Evolutionary conservation across 2,329 filamentous ascomycete species (phyloP).

Genomic region (Xylogone sp.): DNA sequence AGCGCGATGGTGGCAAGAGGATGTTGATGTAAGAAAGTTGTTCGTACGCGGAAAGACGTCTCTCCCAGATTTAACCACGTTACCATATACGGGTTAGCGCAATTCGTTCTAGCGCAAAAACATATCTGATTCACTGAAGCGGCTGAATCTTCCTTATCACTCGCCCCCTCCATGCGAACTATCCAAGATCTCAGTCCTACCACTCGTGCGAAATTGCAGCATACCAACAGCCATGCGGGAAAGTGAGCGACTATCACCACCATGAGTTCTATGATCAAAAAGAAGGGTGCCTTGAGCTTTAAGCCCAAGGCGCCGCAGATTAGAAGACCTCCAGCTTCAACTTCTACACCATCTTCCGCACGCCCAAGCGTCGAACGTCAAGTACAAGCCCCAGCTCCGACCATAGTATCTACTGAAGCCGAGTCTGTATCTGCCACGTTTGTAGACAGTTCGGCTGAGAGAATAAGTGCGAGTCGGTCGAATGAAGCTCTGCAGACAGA

Average conservation of each 20-base stretch:
- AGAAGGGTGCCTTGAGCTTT: constrained; percentile 58
- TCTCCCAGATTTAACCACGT: neutral
- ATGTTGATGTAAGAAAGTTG: neutral
- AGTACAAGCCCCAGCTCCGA: constrained; percentile 21
- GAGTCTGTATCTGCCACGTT: neutral
- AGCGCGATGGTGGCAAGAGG: neutral
- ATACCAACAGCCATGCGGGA: constrained; percentile 17
- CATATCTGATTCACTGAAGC: neutral
- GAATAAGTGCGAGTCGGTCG: neutral
- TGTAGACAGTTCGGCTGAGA: neutral
- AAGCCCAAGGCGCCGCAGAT: constrained; percentile 63
- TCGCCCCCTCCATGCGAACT: neutral
- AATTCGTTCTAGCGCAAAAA: neutral
- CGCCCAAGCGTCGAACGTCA: constrained; percentile 36
- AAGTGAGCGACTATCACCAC: neutral
- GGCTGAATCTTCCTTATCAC: neutral
- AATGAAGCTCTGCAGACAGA: neutral
- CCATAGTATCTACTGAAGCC: constrained; percentile 11
- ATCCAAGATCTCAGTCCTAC: neutral
- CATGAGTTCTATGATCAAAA: constrained; percentile 68
- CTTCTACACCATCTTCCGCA: constrained; percentile 32
- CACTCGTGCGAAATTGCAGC: neutral
- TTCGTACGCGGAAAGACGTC: neutral
- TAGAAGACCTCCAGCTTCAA: constrained; percentile 45
- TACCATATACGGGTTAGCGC: neutral